These are phyloP conservation scores for Hypocrella siamensis DNA, from an alignment of 2,329 filamentous ascomycete genomes.

Conservation along the genomic window DNA sequence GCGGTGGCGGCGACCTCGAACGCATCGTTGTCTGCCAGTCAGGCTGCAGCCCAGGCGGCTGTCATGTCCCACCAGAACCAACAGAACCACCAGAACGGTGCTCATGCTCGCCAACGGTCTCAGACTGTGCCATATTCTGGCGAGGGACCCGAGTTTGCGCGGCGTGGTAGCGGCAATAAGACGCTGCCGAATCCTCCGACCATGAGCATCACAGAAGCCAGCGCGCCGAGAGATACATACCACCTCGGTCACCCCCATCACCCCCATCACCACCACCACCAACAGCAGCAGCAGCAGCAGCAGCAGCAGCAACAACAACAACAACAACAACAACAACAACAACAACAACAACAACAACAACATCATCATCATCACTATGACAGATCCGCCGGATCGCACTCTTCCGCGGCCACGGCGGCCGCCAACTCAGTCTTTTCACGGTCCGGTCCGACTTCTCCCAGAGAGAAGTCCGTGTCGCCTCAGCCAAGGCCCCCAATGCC, in stretches of 20 bases:
- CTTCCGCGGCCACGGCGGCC: conserved; percentile 46
- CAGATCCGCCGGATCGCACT: conserved; percentile 36
- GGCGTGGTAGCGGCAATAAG: conserved; percentile 27
- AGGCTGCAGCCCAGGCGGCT: conserved; percentile 67
- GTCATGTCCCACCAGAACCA: conserved; percentile 54
- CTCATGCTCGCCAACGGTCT: conserved; percentile 50
- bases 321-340: no score
- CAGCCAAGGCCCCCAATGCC: conserved; percentile 21
- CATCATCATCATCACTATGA: no score
- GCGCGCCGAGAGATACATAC: conserved; percentile 43
- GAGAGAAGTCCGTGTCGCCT: conserved; percentile 18
- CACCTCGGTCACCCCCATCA: no score
- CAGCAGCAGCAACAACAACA: no score
- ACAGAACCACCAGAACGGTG: no score
- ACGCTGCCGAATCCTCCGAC: conserved; percentile 45
- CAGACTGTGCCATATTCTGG: conserved; percentile 52
- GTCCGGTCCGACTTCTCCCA: conserved; percentile 39
- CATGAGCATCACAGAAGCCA: conserved; percentile 49
- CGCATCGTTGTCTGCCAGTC: conserved; percentile 41
- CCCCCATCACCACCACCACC: no score
- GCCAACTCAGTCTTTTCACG: conserved; percentile 61
- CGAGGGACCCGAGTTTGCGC: conserved; percentile 25
- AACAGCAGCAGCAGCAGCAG: no score
- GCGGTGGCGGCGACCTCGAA: conserved; percentile 12
- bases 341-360: no score